Evolutionary conservation across 1,284 basidiomycete species (phyloP), one percentile per base, ranked within the genome.

Genomic region (Fomitiporia mediterranea): DNA sequence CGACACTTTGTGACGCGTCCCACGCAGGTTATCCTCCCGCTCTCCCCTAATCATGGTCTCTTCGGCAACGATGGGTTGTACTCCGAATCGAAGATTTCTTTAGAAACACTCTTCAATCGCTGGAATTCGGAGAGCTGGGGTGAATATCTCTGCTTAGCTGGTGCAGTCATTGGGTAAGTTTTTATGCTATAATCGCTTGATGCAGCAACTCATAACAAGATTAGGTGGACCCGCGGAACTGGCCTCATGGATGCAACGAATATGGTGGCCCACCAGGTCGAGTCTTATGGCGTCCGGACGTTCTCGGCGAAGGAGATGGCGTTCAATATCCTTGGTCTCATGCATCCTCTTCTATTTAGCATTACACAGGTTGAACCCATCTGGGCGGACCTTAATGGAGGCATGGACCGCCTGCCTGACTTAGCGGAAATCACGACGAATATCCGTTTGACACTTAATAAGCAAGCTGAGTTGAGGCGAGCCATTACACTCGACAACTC

Each of bases 271-370:
- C 91, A 97, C 61, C 92, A 94, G 60, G 82, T 99, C 51, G 96
- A 99, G 75, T 83, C 87, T 62, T 83, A 93, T 62, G 96, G 97
- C 64, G 91, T 97, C 60, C 86, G 96, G 64, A 99, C 97, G 3
- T 99, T 98, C 84, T 97, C 94, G 2, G 90, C 95, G 49, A 98
- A 98, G 77, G 96, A 99, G 77, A 99, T 99, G 96, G 94, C 95
- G 2, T 99, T 99, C 85, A 99, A 98, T 75, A 93, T 99, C 66
- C 86, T 99, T 56, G 97, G 96, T 64, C 81, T 96, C 47, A 97
- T 99, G 94, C 97, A 98, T 70, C 96, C 97, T 42, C 84, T 98
- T n/a, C 82, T 99, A 52, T 98, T 98, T 81, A 98, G 96, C 71
- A 95, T 98, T 68, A 97, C 96, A n/a, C 97, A 99, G 72, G 95